These are phyloP conservation scores for Teunomyces stri DNA, from an alignment of 805 yeast genomes.

Conservation along the genomic window DNA sequence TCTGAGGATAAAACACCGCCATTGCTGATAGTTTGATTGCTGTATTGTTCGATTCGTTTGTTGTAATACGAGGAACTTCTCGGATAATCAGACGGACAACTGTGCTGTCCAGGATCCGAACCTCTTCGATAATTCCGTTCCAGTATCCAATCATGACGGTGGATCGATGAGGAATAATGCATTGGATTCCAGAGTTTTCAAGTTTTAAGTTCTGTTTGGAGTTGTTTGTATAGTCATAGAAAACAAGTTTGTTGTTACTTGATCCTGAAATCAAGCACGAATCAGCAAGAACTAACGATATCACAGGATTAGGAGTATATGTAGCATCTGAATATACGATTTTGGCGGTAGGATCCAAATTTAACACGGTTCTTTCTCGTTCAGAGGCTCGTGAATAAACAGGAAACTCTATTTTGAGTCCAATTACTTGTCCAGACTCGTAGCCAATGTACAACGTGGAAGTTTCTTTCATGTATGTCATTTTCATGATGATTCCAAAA, in stretches of 20 bases:
- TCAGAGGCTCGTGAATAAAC: not conserved
- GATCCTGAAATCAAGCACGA: conserved; percentile 44
- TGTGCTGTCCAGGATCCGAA: conserved; percentile 2
- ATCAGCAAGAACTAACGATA: conserved; percentile 36
- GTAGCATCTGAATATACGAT: conserved; percentile 22
- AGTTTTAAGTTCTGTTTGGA: conserved; percentile 6
- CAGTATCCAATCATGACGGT: conserved; percentile 40
- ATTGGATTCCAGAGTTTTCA: conserved; percentile 19
- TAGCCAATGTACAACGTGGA: conserved; percentile 53
- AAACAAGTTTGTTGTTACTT: conserved; percentile 40
- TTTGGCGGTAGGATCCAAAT: conserved; percentile 21
- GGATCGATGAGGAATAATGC: conserved; percentile 10
- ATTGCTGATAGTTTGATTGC: conserved; percentile 9
- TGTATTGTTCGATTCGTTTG: not conserved
- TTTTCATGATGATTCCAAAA: conserved; percentile 68
- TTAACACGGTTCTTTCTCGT: conserved; percentile 16
- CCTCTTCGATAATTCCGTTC: conserved; percentile 47
- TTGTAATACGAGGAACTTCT: conserved; percentile 6
- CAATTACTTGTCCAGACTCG: conserved; percentile 63
- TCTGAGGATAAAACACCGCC: not conserved
- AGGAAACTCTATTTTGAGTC: conserved; percentile 17
- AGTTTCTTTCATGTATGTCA: conserved; percentile 34
- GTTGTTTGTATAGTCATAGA: conserved; percentile 18
- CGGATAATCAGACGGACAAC: conserved; percentile 1
- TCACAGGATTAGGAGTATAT: conserved; percentile 56